A percentile compares a stretch with the other conserved stretches of the same genome.
These are phyloP conservation scores for Sabuloglossum arenarium DNA, from an alignment of 495 filamentous ascomycete species.

Conservation along the genomic window DNA sequence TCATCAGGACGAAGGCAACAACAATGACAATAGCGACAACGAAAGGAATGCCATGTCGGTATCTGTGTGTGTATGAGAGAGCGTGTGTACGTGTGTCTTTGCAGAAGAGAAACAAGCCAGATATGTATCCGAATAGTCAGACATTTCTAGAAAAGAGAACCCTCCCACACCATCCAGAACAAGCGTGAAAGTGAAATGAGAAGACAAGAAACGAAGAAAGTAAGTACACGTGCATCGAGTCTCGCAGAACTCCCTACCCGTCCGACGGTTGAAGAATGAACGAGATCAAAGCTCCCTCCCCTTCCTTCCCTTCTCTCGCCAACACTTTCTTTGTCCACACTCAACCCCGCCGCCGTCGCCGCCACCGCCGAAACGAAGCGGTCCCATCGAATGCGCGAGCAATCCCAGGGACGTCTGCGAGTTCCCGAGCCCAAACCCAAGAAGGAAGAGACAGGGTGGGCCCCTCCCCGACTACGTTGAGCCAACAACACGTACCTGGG, in stretches of 20 bases:
- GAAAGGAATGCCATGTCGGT: too few relatives aligned
- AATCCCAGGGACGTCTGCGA: background rate
- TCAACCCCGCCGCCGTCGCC: background rate
- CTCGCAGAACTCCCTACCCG: background rate
- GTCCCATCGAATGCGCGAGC: background rate
- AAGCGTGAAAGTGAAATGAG: background rate
- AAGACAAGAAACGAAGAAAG: background rate
- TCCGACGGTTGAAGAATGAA: background rate
- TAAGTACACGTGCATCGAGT: background rate
- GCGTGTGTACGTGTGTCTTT: too few relatives aligned
- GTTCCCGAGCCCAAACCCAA: background rate
- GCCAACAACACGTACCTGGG: slow-evolving; percentile 1
- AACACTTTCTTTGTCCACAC: background rate
- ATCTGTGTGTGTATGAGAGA: too few relatives aligned
- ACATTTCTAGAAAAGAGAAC: background rate
- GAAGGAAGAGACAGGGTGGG: background rate
- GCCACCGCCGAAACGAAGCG: background rate
- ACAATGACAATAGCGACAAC: too few relatives aligned
- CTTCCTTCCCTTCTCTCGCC: background rate
- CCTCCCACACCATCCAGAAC: too few relatives aligned
- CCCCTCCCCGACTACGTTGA: background rate
- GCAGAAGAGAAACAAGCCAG: too few relatives aligned
- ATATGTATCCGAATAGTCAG: background rate
- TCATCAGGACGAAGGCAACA: background rate
- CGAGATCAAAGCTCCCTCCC: background rate